These are phyloP conservation scores for Houttuynia cordata DNA, from an alignment of 164 flowering plant genomes.

Conservation along the genomic window DNA sequence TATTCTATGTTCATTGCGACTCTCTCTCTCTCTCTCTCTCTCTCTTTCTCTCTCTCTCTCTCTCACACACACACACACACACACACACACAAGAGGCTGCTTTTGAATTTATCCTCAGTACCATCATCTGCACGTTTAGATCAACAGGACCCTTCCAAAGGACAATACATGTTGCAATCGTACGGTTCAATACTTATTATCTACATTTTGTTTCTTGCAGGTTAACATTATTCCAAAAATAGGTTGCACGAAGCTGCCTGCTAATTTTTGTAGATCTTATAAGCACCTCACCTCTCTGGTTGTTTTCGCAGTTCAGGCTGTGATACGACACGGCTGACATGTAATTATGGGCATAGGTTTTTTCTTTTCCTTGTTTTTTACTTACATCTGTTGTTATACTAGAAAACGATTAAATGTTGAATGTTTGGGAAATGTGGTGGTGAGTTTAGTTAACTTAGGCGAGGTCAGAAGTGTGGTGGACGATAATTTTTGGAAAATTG, in stretches of 20 bases:
- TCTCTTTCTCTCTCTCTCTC: too few species aligned
- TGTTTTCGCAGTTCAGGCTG: constrained; percentile 7
- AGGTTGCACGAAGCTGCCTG: constrained; percentile 14
- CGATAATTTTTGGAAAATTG: background rate
- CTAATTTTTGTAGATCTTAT: constrained; percentile 29
- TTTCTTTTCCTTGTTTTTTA: background rate
- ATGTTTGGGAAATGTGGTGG: background rate
- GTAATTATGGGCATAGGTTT: constrained; percentile 22
- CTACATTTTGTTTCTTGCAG: constrained; percentile 18
- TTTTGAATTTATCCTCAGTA: too few species aligned
- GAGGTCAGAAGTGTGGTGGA: background rate
- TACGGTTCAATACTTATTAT: too few species aligned
- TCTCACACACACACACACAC: too few species aligned
- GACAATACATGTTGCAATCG: too few species aligned
- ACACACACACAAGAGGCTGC: too few species aligned
- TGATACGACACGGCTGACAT: constrained; percentile 22
- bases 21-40: background rate
- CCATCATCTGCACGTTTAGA: too few species aligned
- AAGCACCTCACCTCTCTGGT: constrained; percentile 6
- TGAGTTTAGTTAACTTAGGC: too few species aligned
- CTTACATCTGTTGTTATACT: too few species aligned
- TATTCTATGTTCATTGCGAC: background rate
- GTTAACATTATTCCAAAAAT: constrained; percentile 17
- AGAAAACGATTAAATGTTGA: background rate
- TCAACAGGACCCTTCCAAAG: too few species aligned